Evolutionary conservation across 2,329 filamentous ascomycete genomes (phyloP), one percentile per base, ranked within the genome.

Genomic region (Coniella lustricola): DNA sequence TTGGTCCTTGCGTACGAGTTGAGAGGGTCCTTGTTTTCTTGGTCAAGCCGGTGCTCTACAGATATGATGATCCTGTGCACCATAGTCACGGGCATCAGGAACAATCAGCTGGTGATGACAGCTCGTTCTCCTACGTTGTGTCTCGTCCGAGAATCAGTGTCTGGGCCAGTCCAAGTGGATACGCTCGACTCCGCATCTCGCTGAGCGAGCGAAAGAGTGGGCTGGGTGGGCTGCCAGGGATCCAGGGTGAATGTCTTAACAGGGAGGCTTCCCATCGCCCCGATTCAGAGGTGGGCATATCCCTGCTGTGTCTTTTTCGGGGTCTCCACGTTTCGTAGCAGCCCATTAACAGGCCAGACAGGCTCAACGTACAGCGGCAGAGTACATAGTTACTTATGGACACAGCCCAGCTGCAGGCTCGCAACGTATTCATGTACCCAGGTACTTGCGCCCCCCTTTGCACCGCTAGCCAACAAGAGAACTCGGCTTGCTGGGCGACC

Each of bases 91-190:
- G n/a, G n/a, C n/a, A n/a, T n/a, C n/a, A n/a, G n/a, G n/a, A n/a
- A n/a, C n/a, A n/a, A n/a, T n/a, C n/a, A n/a, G n/a, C n/a, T n/a
- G n/a, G n/a, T n/a, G n/a, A n/a, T n/a, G n/a, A n/a, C n/a, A n/a
- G n/a, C n/a, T n/a, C n/a, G n/a, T n/a, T n/a, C n/a, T n/a, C n/a
- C n/a, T n/a, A 29, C 25, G 5, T 29, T 29, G 25, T 29, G 25
- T 25, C 38, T 49, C 50, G 44, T 46, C 44, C 48, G 44, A 50
- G 45, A 41, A 39, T 37, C 39, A 46, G 47, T 50, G 50, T 52
- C 50, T 52, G 50, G 50, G 50, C 50, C 50, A 47, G 47, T 50
- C 50, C 39, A 51, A 47, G 50, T 52, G 50, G 50, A 44, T 40
- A 35, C 47, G 25, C 10, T 47, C 17, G 50, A 49, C 50, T 52